Percentiles rank a stretch among this genome's conserved stretches.
These are phyloP conservation scores for Paratinospora sagittata DNA, from an alignment of 164 flowering plant genomes.

Conservation along the genomic window DNA sequence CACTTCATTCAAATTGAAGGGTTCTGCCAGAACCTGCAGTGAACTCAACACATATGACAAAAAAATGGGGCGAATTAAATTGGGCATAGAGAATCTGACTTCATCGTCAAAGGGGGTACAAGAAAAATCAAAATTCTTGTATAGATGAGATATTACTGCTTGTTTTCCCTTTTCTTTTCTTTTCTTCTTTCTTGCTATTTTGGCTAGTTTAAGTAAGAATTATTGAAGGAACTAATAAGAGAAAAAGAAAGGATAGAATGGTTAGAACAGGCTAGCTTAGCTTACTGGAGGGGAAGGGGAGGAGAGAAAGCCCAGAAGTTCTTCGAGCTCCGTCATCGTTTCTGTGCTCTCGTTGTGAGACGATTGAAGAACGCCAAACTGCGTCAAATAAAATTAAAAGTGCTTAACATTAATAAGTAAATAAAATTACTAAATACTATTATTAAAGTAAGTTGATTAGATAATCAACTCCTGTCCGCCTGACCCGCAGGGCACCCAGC, in stretches of 20 bases:
- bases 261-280: not conserved
- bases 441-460: too few species aligned
- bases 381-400: too few species aligned
- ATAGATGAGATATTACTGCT: not conserved
- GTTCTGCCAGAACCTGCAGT: not conserved
- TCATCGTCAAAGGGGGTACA: not conserved
- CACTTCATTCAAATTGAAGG: not conserved
- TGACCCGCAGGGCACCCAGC: too few species aligned
- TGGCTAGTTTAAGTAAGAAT: not conserved
- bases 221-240: not conserved
- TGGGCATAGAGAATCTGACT: not conserved
- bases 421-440: too few species aligned
- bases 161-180: not conserved
- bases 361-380: not conserved
- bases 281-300: constrained; percentile 78
- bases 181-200: too few species aligned
- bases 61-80: not conserved
- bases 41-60: not conserved
- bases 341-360: not conserved
- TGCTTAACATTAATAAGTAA: too few species aligned
- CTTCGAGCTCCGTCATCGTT: constrained; percentile 90
- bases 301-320: constrained; percentile 63
- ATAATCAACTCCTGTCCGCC: too few species aligned
- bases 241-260: not conserved
- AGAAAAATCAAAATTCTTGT: not conserved